Conservation (phyloP, 2,329 filamentous ascomycete genomes). For the Talaromyces islandicus region DNA sequence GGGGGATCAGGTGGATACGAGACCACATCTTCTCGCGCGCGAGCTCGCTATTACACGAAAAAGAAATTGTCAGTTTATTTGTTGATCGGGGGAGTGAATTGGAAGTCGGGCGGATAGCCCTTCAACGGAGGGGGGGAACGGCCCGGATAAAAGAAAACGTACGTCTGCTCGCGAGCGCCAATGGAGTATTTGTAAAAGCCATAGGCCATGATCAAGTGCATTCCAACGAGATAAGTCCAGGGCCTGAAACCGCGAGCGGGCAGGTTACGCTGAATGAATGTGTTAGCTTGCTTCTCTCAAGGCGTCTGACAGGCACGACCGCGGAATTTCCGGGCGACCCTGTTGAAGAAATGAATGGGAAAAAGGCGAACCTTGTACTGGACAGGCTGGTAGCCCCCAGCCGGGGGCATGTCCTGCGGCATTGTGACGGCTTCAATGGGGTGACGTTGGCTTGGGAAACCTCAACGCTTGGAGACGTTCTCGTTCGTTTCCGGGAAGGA, state of each 20-base stretch:
- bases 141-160: slow-evolving; percentile 31
- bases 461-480: slow-evolving; percentile 1
- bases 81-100: background rate
- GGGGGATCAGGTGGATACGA: slow-evolving; percentile 86
- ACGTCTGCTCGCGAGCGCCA: slow-evolving; percentile 90
- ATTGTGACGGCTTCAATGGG: slow-evolving; percentile 48
- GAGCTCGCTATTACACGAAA: slow-evolving; percentile 65
- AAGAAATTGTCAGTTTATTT: background rate
- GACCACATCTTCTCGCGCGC: slow-evolving; percentile 98
- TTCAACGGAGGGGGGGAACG: background rate
- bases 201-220: slow-evolving; percentile 74
- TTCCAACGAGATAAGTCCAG: slow-evolving; percentile 67
- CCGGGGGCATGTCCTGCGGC: slow-evolving; percentile 96
- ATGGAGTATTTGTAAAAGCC: slow-evolving; percentile 82
- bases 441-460: slow-evolving; percentile 13
- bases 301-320: background rate
- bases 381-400: slow-evolving; percentile 89
- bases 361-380: slow-evolving; percentile 77
- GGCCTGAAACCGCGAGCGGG: slow-evolving; percentile 87
- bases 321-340: background rate
- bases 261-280: slow-evolving; percentile 66
- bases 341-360: background rate
- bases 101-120: background rate
- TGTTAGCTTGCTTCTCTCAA: slow-evolving; percentile 4
- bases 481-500: slow-evolving; percentile 16